A percentile compares a stretch with the other conserved stretches of the same genome.
Conservation (phyloP, 2,329 filamentous ascomycete species). For the Fusarium avenaceum region DNA sequence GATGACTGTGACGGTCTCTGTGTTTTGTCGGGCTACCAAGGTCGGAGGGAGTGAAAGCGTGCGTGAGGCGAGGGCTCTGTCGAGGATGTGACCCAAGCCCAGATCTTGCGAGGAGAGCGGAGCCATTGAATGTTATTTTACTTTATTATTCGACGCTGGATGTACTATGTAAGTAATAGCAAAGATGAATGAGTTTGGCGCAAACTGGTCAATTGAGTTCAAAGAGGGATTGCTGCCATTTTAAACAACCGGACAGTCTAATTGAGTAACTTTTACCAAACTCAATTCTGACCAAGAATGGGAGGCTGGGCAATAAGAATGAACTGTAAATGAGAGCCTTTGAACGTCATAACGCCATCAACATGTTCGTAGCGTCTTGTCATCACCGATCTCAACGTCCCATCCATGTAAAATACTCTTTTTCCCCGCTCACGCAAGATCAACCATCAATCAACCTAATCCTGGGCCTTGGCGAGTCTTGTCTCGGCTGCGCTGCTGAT, state of each 20-base stretch:
- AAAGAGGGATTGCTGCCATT: neutral
- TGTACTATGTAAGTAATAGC: neutral
- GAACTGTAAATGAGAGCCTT: conserved; percentile 15
- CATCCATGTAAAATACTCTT: neutral
- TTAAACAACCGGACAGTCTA: conserved; percentile 6
- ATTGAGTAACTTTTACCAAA: conserved; percentile 10
- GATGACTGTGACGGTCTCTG: conserved; percentile 52
- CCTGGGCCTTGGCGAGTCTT: conserved; percentile 9
- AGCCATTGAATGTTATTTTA: conserved; percentile 28
- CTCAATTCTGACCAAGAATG: neutral
- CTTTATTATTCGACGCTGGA: neutral
- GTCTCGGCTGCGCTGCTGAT: conserved; percentile 15
- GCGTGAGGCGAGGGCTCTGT: conserved; percentile 31
- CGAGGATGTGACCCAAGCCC: conserved; percentile 31
- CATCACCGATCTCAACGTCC: conserved; percentile 23
- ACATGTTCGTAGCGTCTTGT: conserved; percentile 12
- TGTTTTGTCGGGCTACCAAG: conserved; percentile 40
- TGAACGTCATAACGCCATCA: conserved; percentile 40
- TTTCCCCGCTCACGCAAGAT: conserved; percentile 25
- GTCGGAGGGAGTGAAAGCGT: conserved; percentile 29
- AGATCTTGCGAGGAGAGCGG: conserved; percentile 34
- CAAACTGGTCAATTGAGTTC: neutral
- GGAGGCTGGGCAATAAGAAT: conserved; percentile 10
- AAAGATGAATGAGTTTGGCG: neutral
- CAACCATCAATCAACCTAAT: neutral